These are phyloP conservation scores for Phellopilus nigrolimitatus DNA, from an alignment of 1,284 basidiomycete species.

Conservation along the genomic window DNA sequence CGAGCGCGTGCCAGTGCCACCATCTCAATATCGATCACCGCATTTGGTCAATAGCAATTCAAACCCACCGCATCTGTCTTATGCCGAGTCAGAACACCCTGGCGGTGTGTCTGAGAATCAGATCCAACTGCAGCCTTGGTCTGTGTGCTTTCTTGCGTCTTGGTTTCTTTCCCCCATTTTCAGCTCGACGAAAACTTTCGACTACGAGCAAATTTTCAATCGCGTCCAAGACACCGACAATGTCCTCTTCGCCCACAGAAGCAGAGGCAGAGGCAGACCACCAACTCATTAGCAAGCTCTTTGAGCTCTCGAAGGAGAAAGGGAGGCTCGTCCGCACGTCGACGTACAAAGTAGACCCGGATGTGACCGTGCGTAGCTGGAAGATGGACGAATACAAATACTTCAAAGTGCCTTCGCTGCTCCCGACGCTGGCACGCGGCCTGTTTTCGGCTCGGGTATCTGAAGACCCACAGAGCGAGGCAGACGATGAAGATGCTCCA, in stretches of 20 bases:
- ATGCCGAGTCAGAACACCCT: not conserved
- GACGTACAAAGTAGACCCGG: slow-evolving; percentile 46
- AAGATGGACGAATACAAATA: slow-evolving; percentile 97
- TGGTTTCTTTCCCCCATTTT: not conserved
- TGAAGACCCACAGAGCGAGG: slow-evolving; percentile 25
- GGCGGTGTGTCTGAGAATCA: not conserved
- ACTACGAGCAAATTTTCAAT: too few relatives aligned
- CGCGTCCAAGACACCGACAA: too few relatives aligned
- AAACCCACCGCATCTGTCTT: too few relatives aligned
- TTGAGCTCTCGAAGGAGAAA: slow-evolving; percentile 43
- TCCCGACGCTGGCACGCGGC: slow-evolving; percentile 87
- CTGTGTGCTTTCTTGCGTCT: not conserved
- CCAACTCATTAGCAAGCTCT: slow-evolving; percentile 49
- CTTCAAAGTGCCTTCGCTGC: slow-evolving; percentile 81
- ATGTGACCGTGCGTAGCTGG: slow-evolving; percentile 72
- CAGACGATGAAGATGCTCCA: slow-evolving; percentile 10
- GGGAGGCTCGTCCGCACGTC: slow-evolving; percentile 58
- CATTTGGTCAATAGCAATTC: too few relatives aligned
- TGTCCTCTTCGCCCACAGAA: slow-evolving; percentile 12
- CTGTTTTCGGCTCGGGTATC: slow-evolving; percentile 64
- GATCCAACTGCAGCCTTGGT: not conserved
- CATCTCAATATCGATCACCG: too few relatives aligned
- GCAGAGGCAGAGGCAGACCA: slow-evolving; percentile 49
- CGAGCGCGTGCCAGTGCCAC: too few relatives aligned
- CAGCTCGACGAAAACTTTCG: not conserved